Evolutionary conservation across 495 filamentous ascomycete genomes (phyloP), one percentile per base, ranked within the genome.

Genomic region (Penicillium canescens): DNA sequence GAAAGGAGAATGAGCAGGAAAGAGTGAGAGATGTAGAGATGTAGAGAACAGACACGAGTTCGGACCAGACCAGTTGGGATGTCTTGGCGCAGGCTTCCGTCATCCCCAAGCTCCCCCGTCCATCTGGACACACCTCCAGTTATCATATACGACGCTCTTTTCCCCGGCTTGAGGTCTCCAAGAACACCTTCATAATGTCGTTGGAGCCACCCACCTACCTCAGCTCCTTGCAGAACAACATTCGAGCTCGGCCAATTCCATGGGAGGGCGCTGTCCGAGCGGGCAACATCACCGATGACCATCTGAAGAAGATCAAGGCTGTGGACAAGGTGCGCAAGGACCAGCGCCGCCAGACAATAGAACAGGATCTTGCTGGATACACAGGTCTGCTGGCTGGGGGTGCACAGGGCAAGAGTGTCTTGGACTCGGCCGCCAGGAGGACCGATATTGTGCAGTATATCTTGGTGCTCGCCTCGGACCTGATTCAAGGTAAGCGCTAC

Each of bases 261-360:
- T 99, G 94, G 94, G 95, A 98, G 70, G 94, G 94, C 56, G 92
- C 95, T 61, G 91, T 95, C 59, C 87, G 94, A 69, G 90, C 90
- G 63, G 89, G 90, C 60, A 93, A 90, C 65, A 90, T 99, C 74
- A 96, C 91, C 45, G 94, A 97, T 57, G 86, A 88, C 48, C 91
- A 99, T 67, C 81, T 97, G 61, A 92, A 88, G 77, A 92, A 90
- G 79, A 98, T 99, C 77, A 92, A 94, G 73, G 90, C 94, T 44
- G 90, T 97, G 60, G 95, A 98, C 71, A 98, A 97, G 75, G 91
- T 94, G 57, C 88, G 91, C 60, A 91, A 89, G 64, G 89, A 91
- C 46, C 90, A 94, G 67, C 84, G 92, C 64, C 84, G 84, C 62
- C 82, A 92, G 60, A 87, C 85, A 28, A 83, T 98, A 54, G 90